These are phyloP conservation scores for Cyclostephanos tholiformis DNA, from an alignment of 108 stramenopile species.

Conservation along the genomic window DNA sequence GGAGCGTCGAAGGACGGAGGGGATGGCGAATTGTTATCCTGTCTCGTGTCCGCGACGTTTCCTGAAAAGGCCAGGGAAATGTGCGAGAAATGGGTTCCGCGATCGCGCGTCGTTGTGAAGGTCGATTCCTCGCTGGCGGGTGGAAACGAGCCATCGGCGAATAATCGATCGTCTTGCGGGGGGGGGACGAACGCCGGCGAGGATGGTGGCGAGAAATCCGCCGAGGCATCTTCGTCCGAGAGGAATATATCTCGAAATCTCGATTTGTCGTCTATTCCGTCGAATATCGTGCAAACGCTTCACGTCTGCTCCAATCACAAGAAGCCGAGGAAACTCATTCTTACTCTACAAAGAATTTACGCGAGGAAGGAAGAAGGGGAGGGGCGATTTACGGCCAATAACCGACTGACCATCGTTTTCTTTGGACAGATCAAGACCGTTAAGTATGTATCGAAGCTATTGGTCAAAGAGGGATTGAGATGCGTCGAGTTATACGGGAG, in stretches of 20 bases:
- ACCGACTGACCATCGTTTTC: conserved; percentile 56
- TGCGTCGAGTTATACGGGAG: conserved; percentile 68
- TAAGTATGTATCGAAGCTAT: conserved; percentile 54
- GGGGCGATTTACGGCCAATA: conserved; percentile 22
- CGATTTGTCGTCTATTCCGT: conserved; percentile 67
- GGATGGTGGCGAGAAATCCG: background rate
- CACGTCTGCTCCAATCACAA: conserved; percentile 88
- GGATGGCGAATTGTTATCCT: conserved; percentile 16
- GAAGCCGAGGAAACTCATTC: conserved; percentile 79
- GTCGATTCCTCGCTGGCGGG: conserved; percentile 49
- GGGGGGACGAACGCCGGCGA: conserved; percentile 2
- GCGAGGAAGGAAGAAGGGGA: conserved; percentile 18
- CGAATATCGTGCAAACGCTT: conserved; percentile 72
- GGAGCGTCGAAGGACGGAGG: conserved; percentile 2
- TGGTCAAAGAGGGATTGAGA: conserved; percentile 59
- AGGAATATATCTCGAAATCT: conserved; percentile 14
- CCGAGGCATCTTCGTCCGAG: conserved; percentile 2
- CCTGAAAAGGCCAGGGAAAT: conserved; percentile 39
- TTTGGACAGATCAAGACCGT: conserved; percentile 71
- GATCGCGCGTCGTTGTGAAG: conserved; percentile 31
- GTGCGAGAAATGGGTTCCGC: conserved; percentile 41
- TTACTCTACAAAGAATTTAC: conserved; percentile 61
- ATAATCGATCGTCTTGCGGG: background rate
- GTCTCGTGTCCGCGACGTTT: conserved; percentile 70
- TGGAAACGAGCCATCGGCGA: conserved; percentile 18